Base-by-base conservation (phyloP, 1,284 basidiomycete species). In the Heterobasidion annosum region DNA sequence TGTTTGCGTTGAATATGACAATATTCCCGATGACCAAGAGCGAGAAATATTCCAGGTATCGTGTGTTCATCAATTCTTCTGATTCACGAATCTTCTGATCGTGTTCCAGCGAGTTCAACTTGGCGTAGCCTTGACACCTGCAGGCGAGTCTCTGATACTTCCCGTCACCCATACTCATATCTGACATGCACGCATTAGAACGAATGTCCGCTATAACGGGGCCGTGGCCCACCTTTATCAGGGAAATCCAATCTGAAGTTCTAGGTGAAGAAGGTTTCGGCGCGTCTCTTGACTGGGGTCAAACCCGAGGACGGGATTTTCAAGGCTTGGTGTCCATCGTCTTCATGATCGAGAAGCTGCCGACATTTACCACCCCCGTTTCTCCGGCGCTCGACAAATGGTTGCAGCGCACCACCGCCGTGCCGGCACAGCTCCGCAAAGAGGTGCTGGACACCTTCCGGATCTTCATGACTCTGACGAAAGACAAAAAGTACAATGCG, bases 31-130 rank as follows among this genome's bases (percentile, higher is more conserved):
- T 56, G 69, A 73, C 12, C 78, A 83, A 52, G 85, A 88, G 59
- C 72, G 85, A 44, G 87, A 90, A 59, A 86, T 90, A 13, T 90
- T 90, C 68, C 82, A 86, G 68, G 84, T 83, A 54, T 48, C 25
- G 68, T 47, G 12, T 55, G 19, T 35, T n/a, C 49, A 15, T 50
- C 8, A 10, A 32, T 10, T 2, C 2, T 42, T 13, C 32, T 8
- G 15, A 10, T 9, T 19, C 33, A 16, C 42, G 19, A 37, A 45
- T 10, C 15, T 52, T 37, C 25, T 25, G 3, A 4, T 48, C 7
- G 25, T 15, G 6, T 50, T 44, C 8, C 48, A 79, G 76, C 69
- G 77, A 34, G 76, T 78, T 16, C 76, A 72, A 63, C 59, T 72
- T 2, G 70, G 70, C n/a, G 65, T 73, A 9, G 68, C 71, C 1